Evolutionary conservation across 31 red algal species (phyloP).

Genomic region (Asparagopsis taxiformis): DNA sequence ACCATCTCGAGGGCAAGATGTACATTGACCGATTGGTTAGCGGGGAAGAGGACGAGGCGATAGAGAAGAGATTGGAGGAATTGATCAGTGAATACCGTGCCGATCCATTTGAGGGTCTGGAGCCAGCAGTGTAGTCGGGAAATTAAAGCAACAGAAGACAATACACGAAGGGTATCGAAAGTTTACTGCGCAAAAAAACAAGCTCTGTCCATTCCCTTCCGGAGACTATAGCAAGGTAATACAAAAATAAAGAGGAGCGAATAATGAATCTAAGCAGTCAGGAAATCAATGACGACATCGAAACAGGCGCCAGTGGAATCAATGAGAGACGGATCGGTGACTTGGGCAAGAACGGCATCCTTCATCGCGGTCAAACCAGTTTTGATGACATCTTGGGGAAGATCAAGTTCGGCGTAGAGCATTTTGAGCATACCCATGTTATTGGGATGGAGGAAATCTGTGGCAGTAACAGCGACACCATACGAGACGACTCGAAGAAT

Average conservation of each 20-base stretch:
- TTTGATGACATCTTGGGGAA: slow-evolving; percentile 7
- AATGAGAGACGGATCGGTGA: slow-evolving; percentile 15
- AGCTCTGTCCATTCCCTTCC: too few relatives aligned
- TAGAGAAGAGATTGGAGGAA: slow-evolving; percentile 32
- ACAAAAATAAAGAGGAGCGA: neutral
- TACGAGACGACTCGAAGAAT: slow-evolving; percentile 42
- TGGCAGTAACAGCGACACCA: slow-evolving; percentile 28
- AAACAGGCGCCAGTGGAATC: slow-evolving; percentile 39
- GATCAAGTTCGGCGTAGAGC: slow-evolving; percentile 45
- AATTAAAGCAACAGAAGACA: neutral
- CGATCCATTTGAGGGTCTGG: slow-evolving; percentile 27
- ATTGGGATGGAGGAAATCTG: slow-evolving; percentile 51
- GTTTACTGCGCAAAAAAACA: too few relatives aligned
- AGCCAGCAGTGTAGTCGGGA: slow-evolving; percentile 23
- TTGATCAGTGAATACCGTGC: slow-evolving; percentile 32
- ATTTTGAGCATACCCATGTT: slow-evolving; percentile 59
- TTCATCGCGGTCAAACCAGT: slow-evolving; percentile 9
- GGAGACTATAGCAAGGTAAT: too few relatives aligned
- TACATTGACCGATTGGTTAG: slow-evolving; percentile 81
- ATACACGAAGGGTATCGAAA: too few relatives aligned
- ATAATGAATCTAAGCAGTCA: neutral
- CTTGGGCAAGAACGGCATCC: slow-evolving; percentile 26
- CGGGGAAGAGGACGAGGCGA: slow-evolving; percentile 55
- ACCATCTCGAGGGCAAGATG: slow-evolving; percentile 90
- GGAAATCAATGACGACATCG: slow-evolving; percentile 35